phyloP scores from a whole-genome alignment of 2,329 filamentous ascomycete species.

The Talaromyces marneffei region DNA sequence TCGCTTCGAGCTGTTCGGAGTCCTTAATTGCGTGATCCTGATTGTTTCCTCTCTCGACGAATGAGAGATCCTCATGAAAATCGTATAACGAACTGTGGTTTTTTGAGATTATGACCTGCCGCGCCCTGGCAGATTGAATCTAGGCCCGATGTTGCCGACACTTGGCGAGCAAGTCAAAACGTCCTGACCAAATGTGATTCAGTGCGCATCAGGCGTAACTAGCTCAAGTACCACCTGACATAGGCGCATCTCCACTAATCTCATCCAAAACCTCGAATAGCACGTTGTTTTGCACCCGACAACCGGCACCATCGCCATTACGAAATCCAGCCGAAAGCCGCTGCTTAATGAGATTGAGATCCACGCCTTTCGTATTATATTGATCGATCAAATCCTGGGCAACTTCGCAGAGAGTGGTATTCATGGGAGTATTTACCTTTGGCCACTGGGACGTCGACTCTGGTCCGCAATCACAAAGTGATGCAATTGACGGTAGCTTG shows the following conservation, averaged over 20 bases:
- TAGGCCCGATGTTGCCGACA: background rate
- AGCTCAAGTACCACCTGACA: constrained; percentile 5
- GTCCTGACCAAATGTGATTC: background rate
- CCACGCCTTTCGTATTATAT: constrained; percentile 32
- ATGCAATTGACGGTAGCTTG: constrained; percentile 9
- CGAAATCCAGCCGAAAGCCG: constrained; percentile 32
- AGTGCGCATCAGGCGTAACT: background rate
- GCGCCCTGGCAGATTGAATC: background rate
- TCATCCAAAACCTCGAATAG: constrained; percentile 38
- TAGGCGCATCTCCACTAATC: constrained; percentile 22
- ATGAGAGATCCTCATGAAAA: background rate
- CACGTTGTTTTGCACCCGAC: constrained; percentile 37
- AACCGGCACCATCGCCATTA: constrained; percentile 26
- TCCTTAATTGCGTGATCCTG: background rate
- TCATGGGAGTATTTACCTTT: constrained; percentile 23
- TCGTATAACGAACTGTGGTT: background rate
- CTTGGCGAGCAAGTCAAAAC: background rate
- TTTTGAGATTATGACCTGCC: background rate
- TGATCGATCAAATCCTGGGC: constrained; percentile 34
- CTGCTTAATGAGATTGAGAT: constrained; percentile 31
- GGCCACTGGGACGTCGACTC: constrained; percentile 16
- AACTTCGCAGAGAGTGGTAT: constrained; percentile 35
- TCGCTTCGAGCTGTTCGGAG: background rate
- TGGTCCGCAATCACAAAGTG: constrained; percentile 13
- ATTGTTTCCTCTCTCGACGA: background rate